Conservation (phyloP, 78 protist species). For the Dictyostelium intermedium region DNA sequence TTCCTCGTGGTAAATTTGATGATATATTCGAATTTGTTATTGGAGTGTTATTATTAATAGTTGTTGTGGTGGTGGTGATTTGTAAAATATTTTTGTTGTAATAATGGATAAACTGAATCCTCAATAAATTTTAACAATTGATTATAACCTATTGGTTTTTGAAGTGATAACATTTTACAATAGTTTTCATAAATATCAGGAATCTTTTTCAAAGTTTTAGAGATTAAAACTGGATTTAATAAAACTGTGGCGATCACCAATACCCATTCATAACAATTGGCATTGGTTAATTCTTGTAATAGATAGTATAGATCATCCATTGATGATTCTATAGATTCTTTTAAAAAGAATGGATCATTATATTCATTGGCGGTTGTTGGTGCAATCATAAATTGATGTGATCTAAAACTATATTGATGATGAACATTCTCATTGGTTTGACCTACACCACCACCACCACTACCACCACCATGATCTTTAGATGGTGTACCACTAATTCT, state of each 20-base stretch:
- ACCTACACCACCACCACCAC: neutral
- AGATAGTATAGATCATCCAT: conserved; percentile 75
- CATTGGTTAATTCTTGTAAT: conserved; percentile 53
- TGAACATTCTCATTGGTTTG: neutral
- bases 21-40: neutral
- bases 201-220: conserved; percentile 36
- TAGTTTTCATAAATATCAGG: conserved; percentile 74
- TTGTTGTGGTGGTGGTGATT: no score
- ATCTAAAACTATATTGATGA: conserved; percentile 31
- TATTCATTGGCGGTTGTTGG: conserved; percentile 27
- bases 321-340: conserved; percentile 47
- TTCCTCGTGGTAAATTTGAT: neutral
- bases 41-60: no score
- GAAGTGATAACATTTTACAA: conserved; percentile 70
- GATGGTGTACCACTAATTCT: neutral
- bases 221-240: conserved; percentile 46
- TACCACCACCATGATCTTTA: neutral
- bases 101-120: conserved; percentile 52
- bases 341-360: conserved; percentile 57
- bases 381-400: conserved; percentile 76
- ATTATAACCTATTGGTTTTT: conserved; percentile 51
- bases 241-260: conserved; percentile 70
- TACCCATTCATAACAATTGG: conserved; percentile 79
- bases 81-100: neutral
- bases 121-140: conserved; percentile 57